Evolutionary conservation across 768 basidiomycete genomes (phyloP), one percentile per base, ranked within the genome.

Genomic region (Phaeolepiota aurea): DNA sequence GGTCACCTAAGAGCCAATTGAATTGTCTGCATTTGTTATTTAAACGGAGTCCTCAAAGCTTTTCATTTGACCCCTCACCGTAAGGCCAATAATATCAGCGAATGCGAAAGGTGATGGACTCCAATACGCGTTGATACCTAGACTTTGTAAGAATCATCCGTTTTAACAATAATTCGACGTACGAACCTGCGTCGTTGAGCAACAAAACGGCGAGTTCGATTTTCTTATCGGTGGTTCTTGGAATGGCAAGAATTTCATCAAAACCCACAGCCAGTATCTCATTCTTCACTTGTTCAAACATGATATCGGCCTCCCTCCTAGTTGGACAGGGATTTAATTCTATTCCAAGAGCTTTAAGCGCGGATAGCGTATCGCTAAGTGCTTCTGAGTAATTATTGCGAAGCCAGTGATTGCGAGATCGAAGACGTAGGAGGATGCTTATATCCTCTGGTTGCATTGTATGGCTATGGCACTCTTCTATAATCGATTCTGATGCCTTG

Each of bases 71-170:
- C 35, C 20, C 62, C 74, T 32, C 43, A 82, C 82, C 48, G 77
- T 82, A 31, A 82, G 59, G 12, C 82, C 82, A 37, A 84, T 75
- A 13, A 79, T 61, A 54, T 80, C 80, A 7, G 69, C 60, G 48
- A 82, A 77, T 1, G 72, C 71, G 39, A 69, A 68, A 7, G 69
- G 59, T 1, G 67, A 64, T 10, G 72, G 66, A 48, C 73, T 79
- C 82, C 82, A 85, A 49, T 83, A 84, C 9, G 82, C 80, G 54
- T 80, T 79, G 20, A 74, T 72, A 3, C 79, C 79, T 81, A 37
- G 38, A 40, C n/a, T n/a, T n/a, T n/a, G n/a, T n/a, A n/a, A 7
- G 25, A 28, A 7, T 28, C 25, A 28, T 28, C 25, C 7, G 25
- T 28, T 28, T 28, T 28, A n/a, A n/a, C n/a, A n/a, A n/a, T n/a